A percentile compares a stretch with the other conserved stretches of the same genome.
These are phyloP conservation scores for Cenococcum geophilum DNA, from an alignment of 495 filamentous ascomycete species.

Conservation along the genomic window DNA sequence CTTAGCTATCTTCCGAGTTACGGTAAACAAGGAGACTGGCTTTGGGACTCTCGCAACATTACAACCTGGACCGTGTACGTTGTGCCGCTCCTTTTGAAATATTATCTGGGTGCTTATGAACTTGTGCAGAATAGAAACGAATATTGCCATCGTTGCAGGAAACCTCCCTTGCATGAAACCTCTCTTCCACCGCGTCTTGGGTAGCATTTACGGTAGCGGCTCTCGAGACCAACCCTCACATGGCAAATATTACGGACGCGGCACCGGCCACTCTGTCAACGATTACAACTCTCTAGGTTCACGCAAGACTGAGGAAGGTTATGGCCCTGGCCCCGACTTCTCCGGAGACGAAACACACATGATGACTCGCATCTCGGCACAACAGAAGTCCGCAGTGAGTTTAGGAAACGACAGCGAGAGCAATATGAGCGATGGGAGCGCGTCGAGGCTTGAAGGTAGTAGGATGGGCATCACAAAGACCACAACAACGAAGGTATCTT, in stretches of 20 bases:
- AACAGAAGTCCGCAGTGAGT: background rate
- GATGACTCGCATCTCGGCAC: constrained; percentile 14
- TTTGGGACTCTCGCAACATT: constrained; percentile 18
- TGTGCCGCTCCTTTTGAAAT: background rate
- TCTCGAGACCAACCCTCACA: background rate
- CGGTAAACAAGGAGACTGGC: constrained; percentile 27
- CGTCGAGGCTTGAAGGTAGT: constrained; percentile 3
- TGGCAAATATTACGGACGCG: constrained; percentile 14
- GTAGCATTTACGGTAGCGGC: constrained; percentile 22
- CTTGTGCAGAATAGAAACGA: constrained; percentile 26
- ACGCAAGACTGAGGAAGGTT: constrained; percentile 8
- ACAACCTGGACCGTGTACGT: constrained; percentile 30
- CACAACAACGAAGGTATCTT: constrained; percentile 6
- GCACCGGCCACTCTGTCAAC: constrained; percentile 14
- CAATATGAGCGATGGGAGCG: constrained; percentile 17
- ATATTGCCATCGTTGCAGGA: constrained; percentile 31
- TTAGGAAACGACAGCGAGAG: constrained; percentile 1
- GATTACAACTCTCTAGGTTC: constrained; percentile 24
- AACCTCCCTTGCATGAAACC: constrained; percentile 35
- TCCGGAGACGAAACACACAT: constrained; percentile 10
- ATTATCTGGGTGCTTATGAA: background rate
- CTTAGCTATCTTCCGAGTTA: constrained; percentile 15
- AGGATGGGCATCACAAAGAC: constrained; percentile 23
- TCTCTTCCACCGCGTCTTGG: constrained; percentile 27
- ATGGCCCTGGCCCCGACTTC: background rate